Evolutionary conservation across 1,284 basidiomycete species (phyloP).

Genomic region (Cutaneotrichosporon mucoides): DNA sequence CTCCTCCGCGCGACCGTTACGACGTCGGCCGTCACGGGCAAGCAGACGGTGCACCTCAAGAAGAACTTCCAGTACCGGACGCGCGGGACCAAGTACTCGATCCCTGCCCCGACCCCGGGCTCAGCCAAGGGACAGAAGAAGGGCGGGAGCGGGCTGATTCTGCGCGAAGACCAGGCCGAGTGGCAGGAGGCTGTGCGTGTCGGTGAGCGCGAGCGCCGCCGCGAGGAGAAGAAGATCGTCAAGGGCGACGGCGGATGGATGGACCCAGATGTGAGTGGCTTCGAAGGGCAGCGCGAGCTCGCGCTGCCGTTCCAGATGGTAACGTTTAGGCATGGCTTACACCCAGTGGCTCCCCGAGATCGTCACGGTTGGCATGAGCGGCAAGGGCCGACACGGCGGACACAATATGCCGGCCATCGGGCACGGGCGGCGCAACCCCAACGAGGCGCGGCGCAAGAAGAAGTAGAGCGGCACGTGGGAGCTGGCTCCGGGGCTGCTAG

Average conservation of each 20-base stretch:
- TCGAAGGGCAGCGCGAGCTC: no score
- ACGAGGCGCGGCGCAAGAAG: conserved; percentile 58
- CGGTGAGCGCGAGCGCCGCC: conserved; percentile 64
- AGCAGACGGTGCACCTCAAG: conserved; percentile 75
- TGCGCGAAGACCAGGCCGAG: conserved; percentile 85
- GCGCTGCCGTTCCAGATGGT: not conserved
- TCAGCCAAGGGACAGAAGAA: conserved; percentile 78
- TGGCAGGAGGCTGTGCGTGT: conserved; percentile 75
- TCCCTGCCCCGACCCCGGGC: conserved; percentile 86
- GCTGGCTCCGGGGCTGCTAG: no score
- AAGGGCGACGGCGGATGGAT: conserved; percentile 68
- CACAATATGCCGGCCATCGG: conserved; percentile 74
- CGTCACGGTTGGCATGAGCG: conserved; percentile 65
- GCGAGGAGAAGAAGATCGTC: conserved; percentile 72
- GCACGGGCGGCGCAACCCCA: conserved; percentile 79
- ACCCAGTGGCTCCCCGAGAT: conserved; percentile 76
- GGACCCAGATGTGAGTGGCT: conserved; percentile 67
- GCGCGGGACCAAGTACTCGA: conserved; percentile 88
- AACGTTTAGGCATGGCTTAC: conserved; percentile 2
- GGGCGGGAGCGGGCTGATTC: conserved; percentile 62
- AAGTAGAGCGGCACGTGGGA: not conserved
- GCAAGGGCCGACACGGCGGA: conserved; percentile 63
- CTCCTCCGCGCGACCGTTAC: conserved; percentile 88
- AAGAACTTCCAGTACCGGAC: conserved; percentile 90
- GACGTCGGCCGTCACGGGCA: conserved; percentile 59